Evolutionary conservation across 345 rosid genomes (phyloP).

Genomic region (Brassica juncea): DNA sequence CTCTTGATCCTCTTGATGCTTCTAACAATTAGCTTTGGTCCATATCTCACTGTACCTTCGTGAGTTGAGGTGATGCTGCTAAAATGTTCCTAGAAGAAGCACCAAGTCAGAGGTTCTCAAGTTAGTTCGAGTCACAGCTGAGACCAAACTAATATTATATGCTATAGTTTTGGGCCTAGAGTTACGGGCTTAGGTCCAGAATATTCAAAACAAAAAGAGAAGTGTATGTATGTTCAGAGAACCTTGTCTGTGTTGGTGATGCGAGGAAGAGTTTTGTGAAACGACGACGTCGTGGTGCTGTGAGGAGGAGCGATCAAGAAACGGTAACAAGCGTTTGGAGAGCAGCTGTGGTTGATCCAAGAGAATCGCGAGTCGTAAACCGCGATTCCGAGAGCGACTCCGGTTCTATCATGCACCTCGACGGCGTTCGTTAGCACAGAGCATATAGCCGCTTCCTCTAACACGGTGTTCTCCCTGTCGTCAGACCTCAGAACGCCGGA

Average conservation of each 20-base stretch:
- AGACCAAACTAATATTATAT: too few species aligned
- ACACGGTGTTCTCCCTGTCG: slow-evolving; percentile 8
- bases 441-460: slow-evolving; percentile 62
- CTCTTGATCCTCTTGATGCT: slow-evolving; percentile 61
- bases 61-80: neutral
- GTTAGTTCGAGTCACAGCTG: too few species aligned
- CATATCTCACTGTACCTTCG: slow-evolving; percentile 28
- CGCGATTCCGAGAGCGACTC: slow-evolving; percentile 61
- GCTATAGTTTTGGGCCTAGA: too few species aligned
- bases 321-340: slow-evolving; percentile 82
- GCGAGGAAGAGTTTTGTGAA: slow-evolving; percentile 40
- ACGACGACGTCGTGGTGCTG: slow-evolving; percentile 4
- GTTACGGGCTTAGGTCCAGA: too few species aligned
- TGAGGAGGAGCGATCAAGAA: slow-evolving; percentile 42
- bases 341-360: slow-evolving; percentile 90
- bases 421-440: slow-evolving; percentile 75
- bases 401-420: slow-evolving; percentile 66
- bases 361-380: slow-evolving; percentile 64
- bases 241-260: slow-evolving; percentile 1
- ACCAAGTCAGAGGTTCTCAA: too few species aligned
- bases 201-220: too few species aligned
- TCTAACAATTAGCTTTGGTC: slow-evolving; percentile 59
- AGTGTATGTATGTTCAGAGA: neutral
- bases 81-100: neutral
- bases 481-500: slow-evolving; percentile 18